Conservation (phyloP, 805 yeast genomes). For the Wickerhamomyces canadensis region DNA sequence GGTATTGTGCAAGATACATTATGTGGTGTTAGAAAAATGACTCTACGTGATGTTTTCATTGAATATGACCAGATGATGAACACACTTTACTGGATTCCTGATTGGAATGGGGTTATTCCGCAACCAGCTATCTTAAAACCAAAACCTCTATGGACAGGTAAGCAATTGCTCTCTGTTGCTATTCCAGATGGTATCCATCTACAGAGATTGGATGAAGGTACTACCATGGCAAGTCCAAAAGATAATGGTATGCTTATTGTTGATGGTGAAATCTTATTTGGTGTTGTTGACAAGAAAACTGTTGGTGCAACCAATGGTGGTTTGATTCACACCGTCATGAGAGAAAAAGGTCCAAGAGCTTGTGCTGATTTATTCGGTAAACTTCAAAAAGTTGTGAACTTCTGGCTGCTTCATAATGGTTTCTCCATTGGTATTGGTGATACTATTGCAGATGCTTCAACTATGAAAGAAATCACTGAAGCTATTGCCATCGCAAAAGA, state of each 20-base stretch:
- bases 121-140: slow-evolving; percentile 93
- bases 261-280: slow-evolving; percentile 95
- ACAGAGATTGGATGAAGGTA: slow-evolving; percentile 89
- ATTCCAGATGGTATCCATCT: slow-evolving; percentile 95
- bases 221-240: slow-evolving; percentile 75
- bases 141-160: slow-evolving; percentile 96
- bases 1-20: slow-evolving; percentile 99
- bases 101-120: slow-evolving; percentile 98
- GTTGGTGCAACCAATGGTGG: slow-evolving; percentile 99
- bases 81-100: slow-evolving; percentile 95
- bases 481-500: slow-evolving; percentile 91
- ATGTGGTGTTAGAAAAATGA: slow-evolving; percentile 95
- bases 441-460: slow-evolving; percentile 95
- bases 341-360: slow-evolving; percentile 91
- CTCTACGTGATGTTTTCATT: slow-evolving; percentile 81
- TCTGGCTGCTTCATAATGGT: slow-evolving; percentile 94
- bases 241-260: slow-evolving; percentile 95
- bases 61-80: slow-evolving; percentile 95
- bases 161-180: slow-evolving; percentile 86
- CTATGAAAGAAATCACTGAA: slow-evolving; percentile 90
- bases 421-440: slow-evolving; percentile 99
- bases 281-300: slow-evolving; percentile 96
- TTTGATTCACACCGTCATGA: slow-evolving; percentile 91
- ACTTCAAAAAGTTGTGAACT: slow-evolving; percentile 92
- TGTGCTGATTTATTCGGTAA: slow-evolving; percentile 90